Base-by-base conservation (phyloP, 768 basidiomycete species). In the Rhodotorula diobovata region DNA sequence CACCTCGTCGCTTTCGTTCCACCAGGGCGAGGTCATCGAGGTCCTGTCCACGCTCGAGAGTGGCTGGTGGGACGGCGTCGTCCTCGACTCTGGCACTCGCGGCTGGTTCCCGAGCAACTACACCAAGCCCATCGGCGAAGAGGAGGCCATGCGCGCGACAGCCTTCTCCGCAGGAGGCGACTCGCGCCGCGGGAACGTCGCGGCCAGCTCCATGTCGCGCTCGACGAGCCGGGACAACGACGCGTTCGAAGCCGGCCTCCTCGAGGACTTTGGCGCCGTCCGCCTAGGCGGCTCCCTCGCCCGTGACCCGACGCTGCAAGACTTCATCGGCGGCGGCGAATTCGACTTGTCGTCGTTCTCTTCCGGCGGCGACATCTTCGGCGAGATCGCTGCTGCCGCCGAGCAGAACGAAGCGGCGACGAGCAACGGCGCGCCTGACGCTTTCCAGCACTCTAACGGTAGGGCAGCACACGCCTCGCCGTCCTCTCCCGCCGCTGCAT, bases 71-170 rank as follows among this genome's bases (percentile, higher is more conserved):
- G 95, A 99, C 80, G 95, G 95, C 10, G 83, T 96, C 69, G 84
- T 96, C 32, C 66, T 60, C 56, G 55, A 53, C 14, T 87, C 88
- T 59, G 90, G 91, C 65, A 89, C 90, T 80, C 87, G 95, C 61
- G 95, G 95, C 67, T 95, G 92, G 92, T 95, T 99, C 81, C 95
- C 95, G 32, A 91, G 90, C 75, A 99, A 98, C 82, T 98, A 96
- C 82, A 93, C 96, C 56, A 82, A 84, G 58, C 79, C 86, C 56
- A 87, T 97, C 66, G 85, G 87, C 35, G 90, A 91, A 72, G 88
- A 90, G 77, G 90, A 91, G 35, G 58, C 58, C 28, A 39, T 59
- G 39, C 43, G 39, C 78, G 90, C 88, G 46, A 37, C 48, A 23
- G n/a, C 12, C 25, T 51, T 16, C 2, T 5, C 7, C 32, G 61